Conservation (phyloP, 306 rosid genomes). For the Heteromeles arbutifolia region DNA sequence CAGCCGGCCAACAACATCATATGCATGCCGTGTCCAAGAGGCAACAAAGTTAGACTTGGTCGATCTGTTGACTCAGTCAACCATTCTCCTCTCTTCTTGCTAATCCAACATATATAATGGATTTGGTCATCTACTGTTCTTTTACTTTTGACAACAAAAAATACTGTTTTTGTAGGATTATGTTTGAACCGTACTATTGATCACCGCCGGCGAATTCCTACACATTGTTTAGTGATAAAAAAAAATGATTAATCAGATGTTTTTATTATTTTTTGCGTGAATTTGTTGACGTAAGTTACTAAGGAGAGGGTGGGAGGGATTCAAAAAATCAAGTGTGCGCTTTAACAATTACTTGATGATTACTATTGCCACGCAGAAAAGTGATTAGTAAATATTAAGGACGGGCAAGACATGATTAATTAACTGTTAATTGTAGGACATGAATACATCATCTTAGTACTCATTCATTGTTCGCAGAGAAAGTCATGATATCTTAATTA, state of each 20-base stretch:
- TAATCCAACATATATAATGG: too few relatives aligned
- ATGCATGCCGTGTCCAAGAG: not conserved
- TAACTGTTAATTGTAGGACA: not conserved
- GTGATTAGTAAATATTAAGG: not conserved
- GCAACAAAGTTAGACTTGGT: not conserved
- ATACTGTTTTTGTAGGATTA: too few relatives aligned
- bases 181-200: too few relatives aligned
- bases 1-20: not conserved
- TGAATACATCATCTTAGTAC: not conserved
- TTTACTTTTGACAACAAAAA: not conserved
- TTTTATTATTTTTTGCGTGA: too few relatives aligned
- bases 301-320: too few relatives aligned
- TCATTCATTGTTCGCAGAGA: not conserved
- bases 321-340: not conserved
- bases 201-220: too few relatives aligned
- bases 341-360: not conserved
- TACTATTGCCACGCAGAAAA: not conserved
- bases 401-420: not conserved
- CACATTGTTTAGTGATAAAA: too few relatives aligned
- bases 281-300: too few relatives aligned
- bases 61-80: not conserved
- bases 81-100: not conserved
- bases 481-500: not conserved
- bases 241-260: too few relatives aligned
- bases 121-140: not conserved